A percentile compares a stretch with the other conserved stretches of the same genome.
Evolutionary conservation across 2,329 filamentous ascomycete species (phyloP).

Genomic region (Lachnellula willkommii): DNA sequence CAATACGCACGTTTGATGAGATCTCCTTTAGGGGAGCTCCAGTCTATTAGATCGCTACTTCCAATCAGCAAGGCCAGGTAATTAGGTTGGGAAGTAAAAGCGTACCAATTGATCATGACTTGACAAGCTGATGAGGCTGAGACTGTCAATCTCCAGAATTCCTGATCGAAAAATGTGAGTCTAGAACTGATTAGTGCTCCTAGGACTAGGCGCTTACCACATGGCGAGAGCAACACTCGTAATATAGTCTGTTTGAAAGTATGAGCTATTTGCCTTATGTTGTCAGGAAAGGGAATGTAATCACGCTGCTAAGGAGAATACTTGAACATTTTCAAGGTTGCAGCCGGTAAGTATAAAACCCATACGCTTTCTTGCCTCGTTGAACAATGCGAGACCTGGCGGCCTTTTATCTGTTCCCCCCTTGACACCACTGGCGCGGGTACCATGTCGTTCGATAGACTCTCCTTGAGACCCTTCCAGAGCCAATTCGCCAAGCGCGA

Average conservation of each 20-base stretch:
- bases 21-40: constrained; percentile 43
- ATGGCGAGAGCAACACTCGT: constrained; percentile 47
- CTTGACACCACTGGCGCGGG: constrained; percentile 46
- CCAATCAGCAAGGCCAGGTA: constrained; percentile 8
- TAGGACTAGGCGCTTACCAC: constrained; percentile 38
- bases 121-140: constrained; percentile 54
- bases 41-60: constrained; percentile 39
- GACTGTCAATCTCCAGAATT: constrained; percentile 55
- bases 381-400: constrained; percentile 55
- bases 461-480: constrained; percentile 44
- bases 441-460: constrained; percentile 41
- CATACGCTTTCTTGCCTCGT: constrained; percentile 55
- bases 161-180: constrained; percentile 35
- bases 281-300: constrained; percentile 16
- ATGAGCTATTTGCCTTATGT: background rate
- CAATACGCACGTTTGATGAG: constrained; percentile 52
- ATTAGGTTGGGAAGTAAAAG: constrained; percentile 1
- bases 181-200: background rate
- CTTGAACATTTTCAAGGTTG: constrained; percentile 54
- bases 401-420: constrained; percentile 46
- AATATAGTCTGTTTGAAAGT: constrained; percentile 41
- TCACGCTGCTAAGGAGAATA: constrained; percentile 51
- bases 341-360: constrained; percentile 52
- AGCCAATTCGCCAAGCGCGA: constrained; percentile 55
- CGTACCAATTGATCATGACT: constrained; percentile 49